Percentiles rank a stretch among this genome's conserved stretches.
phyloP scores from a whole-genome alignment of 1,284 basidiomycete species.

The Peniophora sp. region DNA sequence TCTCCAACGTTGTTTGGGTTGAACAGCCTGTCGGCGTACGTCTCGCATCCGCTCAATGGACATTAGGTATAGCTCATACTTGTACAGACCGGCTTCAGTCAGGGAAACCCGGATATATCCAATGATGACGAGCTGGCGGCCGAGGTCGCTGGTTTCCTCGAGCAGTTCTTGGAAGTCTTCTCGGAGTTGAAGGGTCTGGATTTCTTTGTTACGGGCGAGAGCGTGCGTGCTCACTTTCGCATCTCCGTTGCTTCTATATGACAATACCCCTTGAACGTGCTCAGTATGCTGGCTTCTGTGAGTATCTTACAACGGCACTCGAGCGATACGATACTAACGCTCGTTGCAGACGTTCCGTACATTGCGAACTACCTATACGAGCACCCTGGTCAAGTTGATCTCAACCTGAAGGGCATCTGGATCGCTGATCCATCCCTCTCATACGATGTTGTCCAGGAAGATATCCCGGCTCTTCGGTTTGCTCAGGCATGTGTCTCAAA shows the following conservation, averaged over 20 bases:
- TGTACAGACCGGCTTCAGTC: constrained; percentile 25
- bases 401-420: constrained; percentile 30
- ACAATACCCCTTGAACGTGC: background rate
- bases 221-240: constrained; percentile 18
- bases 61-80: background rate
- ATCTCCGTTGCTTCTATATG: background rate
- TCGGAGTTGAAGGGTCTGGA: constrained; percentile 29
- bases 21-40: constrained; percentile 46
- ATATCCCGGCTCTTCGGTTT: constrained; percentile 30
- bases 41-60: background rate
- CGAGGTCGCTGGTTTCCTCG: constrained; percentile 28
- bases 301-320: constrained; percentile 6
- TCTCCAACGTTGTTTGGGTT: constrained; percentile 37
- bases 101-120: constrained; percentile 24
- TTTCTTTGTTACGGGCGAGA: constrained; percentile 29
- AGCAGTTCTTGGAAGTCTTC: constrained; percentile 31
- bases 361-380: constrained; percentile 33
- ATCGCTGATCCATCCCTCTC: constrained; percentile 30
- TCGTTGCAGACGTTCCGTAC: constrained; percentile 25
- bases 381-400: constrained; percentile 23
- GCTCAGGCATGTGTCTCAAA: constrained; percentile 19
- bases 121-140: constrained; percentile 31
- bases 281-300: constrained; percentile 31
- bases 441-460: constrained; percentile 27
- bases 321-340: background rate